A percentile compares a stretch with the other conserved stretches of the same genome.
Conservation (phyloP, 2,329 filamentous ascomycete species). For the Sclerotinia glacialis region DNA sequence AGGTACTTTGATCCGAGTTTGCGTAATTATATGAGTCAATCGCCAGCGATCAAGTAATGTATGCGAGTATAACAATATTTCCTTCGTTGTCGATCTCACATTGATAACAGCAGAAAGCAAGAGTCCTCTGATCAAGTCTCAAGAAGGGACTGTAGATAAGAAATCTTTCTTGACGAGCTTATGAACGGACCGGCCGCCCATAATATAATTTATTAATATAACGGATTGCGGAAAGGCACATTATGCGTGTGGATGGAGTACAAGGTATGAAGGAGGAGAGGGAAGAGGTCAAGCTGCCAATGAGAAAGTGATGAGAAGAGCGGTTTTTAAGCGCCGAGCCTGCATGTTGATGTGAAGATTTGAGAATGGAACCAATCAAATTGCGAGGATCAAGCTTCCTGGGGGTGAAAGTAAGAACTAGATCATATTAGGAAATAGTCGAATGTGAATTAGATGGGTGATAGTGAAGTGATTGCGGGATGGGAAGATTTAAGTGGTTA, state of each 20-base stretch:
- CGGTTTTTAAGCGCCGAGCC: conserved; percentile 7
- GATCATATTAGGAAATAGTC: background rate
- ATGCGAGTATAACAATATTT: background rate
- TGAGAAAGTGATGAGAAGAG: background rate
- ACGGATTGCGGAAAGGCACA: conserved; percentile 3
- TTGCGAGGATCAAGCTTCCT: background rate
- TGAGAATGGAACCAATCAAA: background rate
- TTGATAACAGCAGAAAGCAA: background rate
- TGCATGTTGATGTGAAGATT: conserved; percentile 11
- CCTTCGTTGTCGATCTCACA: background rate
- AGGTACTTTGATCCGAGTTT: background rate
- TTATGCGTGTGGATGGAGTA: background rate
- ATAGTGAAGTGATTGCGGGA: background rate
- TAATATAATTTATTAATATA: conserved; percentile 23
- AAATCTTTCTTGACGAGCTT: conserved; percentile 4
- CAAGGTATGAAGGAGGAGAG: conserved; percentile 5
- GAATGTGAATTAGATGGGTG: background rate
- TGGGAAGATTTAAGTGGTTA: conserved; percentile 2
- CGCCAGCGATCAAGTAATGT: conserved; percentile 18
- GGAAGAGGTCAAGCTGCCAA: conserved; percentile 1
- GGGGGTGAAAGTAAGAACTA: background rate
- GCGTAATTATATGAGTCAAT: conserved; percentile 12
- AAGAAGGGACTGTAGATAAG: background rate
- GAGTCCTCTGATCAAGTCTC: background rate
- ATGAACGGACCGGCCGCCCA: conserved; percentile 1